Evolutionary conservation across 768 basidiomycete genomes (phyloP), one percentile per base, ranked within the genome.

Genomic region (Boletus fagicola): DNA sequence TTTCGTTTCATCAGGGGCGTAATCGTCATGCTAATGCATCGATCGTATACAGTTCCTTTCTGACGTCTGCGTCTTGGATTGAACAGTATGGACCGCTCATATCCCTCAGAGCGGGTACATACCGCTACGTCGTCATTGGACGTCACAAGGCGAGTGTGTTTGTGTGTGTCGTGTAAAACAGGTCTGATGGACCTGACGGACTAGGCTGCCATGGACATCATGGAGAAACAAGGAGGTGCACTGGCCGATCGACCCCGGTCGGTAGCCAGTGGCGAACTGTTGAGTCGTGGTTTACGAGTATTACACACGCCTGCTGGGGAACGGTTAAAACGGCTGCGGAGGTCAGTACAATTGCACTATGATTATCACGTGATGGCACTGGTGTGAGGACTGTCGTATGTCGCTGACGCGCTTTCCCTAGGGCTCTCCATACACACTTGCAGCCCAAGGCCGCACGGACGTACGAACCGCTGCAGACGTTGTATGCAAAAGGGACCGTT

Each of bases 21-120:
- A 28, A 13, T 54, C 28, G 13, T 9, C 3, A 18, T 43, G 18
- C 24, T 7, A 28, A 36, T 8, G 26, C 15, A 12, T 15, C 33
- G 5, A 56, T 36, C 20, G 7, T 40, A 35, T 6, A n/a, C 28
- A 65, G 60, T 1, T 28, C 53, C 1, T 63, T 54, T 35, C 51
- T 65, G 16, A 35, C 12, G 5, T 78, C 80, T 49, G 78, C 80
- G 45, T 75, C 80, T 62, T 83, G 83, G 79, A 81, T 79, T 2
- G 74, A 83, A 58, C 67, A 77, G 57, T 82, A 84, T 57, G 85
- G 85, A 0, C 83, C 84, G 0, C 72, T 86, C 2, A 80, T 84
- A 58, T 76, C 79, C 0, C 68, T 86, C 3, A 74, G 80, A 5
- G 77, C 80, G 58, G 83, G 83, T 28, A 12, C 28, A 10, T 7